Percentiles rank a stretch among this genome's conserved stretches.
Conservation (phyloP, 768 basidiomycete genomes). For the Pisolithus tinctorius region DNA sequence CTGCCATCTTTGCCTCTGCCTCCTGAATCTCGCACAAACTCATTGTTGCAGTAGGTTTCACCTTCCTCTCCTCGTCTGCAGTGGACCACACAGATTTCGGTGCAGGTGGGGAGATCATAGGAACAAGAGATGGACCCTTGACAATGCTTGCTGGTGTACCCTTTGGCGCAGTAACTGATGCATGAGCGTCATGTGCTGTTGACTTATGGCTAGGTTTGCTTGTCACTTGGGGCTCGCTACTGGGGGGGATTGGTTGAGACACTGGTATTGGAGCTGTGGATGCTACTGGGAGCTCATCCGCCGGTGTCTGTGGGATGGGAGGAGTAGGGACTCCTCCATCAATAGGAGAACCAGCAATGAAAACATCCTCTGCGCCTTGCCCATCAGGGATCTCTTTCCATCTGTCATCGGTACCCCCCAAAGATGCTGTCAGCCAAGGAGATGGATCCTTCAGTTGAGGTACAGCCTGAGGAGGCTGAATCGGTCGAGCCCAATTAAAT, state of each 20-base stretch:
- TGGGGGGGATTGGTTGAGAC: conserved; percentile 5
- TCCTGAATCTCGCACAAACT: conserved; percentile 95
- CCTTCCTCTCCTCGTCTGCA: conserved; percentile 62
- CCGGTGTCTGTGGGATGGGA: no score
- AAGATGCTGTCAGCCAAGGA: conserved; percentile 48
- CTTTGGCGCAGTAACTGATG: conserved; percentile 17
- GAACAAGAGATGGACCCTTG: conserved; percentile 21
- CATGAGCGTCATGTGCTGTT: conserved; percentile 19
- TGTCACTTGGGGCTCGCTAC: conserved; percentile 11
- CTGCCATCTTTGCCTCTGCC: conserved; percentile 76
- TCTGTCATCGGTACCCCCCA: conserved; percentile 38
- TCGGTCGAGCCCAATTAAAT: conserved; percentile 33
- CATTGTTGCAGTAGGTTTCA: conserved; percentile 39
- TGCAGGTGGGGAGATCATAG: conserved; percentile 15
- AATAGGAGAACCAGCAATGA: no score
- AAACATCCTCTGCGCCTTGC: no score
- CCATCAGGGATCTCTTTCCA: no score
- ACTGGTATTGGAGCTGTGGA: not conserved
- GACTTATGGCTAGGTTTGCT: conserved; percentile 24
- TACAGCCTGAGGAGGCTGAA: conserved; percentile 10
- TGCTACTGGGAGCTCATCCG: conserved; percentile 5
- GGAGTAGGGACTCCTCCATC: no score
- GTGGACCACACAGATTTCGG: conserved; percentile 59
- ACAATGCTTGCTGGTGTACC: conserved; percentile 1
- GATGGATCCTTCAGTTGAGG: conserved; percentile 36